Conservation (phyloP, 805 yeast species). For the Millerozyma miso region DNA sequence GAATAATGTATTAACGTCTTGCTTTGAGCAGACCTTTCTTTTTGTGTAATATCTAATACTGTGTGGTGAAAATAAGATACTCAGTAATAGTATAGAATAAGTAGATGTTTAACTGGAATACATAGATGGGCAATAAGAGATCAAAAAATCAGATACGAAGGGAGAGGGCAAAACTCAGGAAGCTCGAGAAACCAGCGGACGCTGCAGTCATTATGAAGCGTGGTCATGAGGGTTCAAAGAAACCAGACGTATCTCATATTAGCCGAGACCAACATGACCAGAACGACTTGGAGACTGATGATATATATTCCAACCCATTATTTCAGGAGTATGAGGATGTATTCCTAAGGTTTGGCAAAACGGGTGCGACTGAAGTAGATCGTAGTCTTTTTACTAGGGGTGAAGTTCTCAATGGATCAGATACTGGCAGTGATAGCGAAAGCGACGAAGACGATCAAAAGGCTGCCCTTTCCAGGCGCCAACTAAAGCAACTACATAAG, state of each 20-base stretch:
- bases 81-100: conserved; percentile 1
- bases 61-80: conserved; percentile 1
- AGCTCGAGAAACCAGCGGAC: conserved; percentile 14
- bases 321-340: conserved; percentile 18
- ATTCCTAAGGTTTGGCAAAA: conserved; percentile 12
- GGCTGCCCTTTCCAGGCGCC: conserved; percentile 40
- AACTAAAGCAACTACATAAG: conserved; percentile 48
- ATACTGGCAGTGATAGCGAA: conserved; percentile 16
- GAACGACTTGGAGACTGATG: conserved; percentile 7
- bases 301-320: conserved; percentile 4
- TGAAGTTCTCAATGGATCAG: conserved; percentile 23
- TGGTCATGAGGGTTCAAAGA: conserved; percentile 4
- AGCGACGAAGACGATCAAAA: conserved; percentile 18
- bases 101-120: neutral
- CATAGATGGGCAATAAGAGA: conserved; percentile 28
- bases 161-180: conserved; percentile 39
- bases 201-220: neutral
- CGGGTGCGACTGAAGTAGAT: neutral
- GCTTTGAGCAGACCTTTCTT: neutral
- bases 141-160: conserved; percentile 54
- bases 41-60: conserved; percentile 7
- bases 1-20: neutral
- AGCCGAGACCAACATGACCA: conserved; percentile 1
- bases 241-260: conserved; percentile 1
- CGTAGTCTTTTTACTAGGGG: conserved; percentile 14